Evolutionary conservation across 2,329 filamentous ascomycete species (phyloP).

Genomic region (Lizonia empirigonia): DNA sequence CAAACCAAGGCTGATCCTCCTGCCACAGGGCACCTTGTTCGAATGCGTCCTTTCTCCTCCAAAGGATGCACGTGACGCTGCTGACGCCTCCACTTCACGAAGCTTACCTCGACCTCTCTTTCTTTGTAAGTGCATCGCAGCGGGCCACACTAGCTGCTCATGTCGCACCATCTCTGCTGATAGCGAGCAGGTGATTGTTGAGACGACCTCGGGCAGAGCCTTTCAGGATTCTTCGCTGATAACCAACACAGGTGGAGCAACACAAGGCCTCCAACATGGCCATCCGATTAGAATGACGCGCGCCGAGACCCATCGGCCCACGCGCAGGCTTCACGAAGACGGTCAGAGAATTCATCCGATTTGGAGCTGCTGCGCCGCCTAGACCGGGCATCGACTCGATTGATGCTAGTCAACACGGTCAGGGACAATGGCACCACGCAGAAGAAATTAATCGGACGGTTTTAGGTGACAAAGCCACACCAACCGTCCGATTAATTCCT

Average conservation of each 20-base stretch:
- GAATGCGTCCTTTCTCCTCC: not conserved
- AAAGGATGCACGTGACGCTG: conserved; percentile 4
- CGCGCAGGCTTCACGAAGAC: conserved; percentile 13
- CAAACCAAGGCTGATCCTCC: conserved; percentile 12
- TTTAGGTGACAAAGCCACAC: too few species aligned
- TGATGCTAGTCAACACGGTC: conserved; percentile 3
- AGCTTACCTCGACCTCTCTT: conserved; percentile 1
- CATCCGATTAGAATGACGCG: conserved; percentile 17
- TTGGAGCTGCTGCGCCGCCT: not conserved
- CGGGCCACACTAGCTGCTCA: not conserved
- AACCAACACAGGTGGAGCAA: not conserved
- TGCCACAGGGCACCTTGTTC: conserved; percentile 3
- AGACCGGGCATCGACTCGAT: conserved; percentile 7
- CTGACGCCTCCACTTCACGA: conserved; percentile 1
- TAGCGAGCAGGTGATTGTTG: not conserved
- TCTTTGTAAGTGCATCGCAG: conserved; percentile 5
- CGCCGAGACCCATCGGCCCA: conserved; percentile 16
- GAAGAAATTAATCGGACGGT: too few species aligned
- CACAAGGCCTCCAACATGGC: not conserved
- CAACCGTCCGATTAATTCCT: too few species aligned
- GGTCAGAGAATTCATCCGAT: conserved; percentile 3
- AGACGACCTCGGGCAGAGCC: conserved; percentile 7
- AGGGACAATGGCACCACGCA: conserved; percentile 2
- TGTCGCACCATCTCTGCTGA: not conserved
- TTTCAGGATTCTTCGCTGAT: not conserved